Evolutionary conservation across 2,329 filamentous ascomycete species (phyloP), one percentile per base, ranked within the genome.

Genomic region (Leptographium procerum): DNA sequence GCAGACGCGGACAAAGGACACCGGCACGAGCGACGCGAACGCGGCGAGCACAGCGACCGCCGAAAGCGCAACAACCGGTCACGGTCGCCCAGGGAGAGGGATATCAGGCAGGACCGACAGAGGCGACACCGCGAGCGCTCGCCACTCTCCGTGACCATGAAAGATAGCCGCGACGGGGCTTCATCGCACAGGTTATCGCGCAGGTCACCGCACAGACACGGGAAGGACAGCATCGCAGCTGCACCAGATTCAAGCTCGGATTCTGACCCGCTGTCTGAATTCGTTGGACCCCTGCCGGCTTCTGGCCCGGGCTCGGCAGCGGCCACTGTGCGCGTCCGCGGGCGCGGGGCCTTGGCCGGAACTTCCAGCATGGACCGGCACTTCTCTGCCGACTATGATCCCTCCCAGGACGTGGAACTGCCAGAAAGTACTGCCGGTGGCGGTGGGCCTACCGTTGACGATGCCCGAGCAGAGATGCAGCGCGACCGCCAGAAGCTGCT

Each of bases 401-500:
- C 63, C 10, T 16, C 60, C 1, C 13, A 28, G 6, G 61, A 63
- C 24, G 45, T 56, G 2, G 56, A 33, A 19, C 56, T 19, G 45
- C 33, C 34, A 11, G 47, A 52, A 24, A n/a, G 4, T 10, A 9
- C 43, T 1, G 24, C 10, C 8, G 24, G 1, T 13, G 56, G 40
- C 22, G 13, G 9, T 28, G 22, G 10, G 22, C 19, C 53, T 1
- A 56, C 61, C 0, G 47, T 56, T 6, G 59, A 59, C 1, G 62
- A 64, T 10, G 60, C 61, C 3, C 58, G 52, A 19, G 19, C 22
- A 4, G 60, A 61, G 45, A 58, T 63, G 62, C 48, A 55, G 19
- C 59, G 53, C n/a, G 90, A 95, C 68, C 83, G 89, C n/a, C 82
- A 89, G 64, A 85, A 85, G 63, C 91, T 88, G 83, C 85, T 83